A percentile compares a stretch with the other conserved stretches of the same genome.
Evolutionary conservation across 2,329 filamentous ascomycete species (phyloP).

Genomic region (Chrysoporthe deuterocubensis): DNA sequence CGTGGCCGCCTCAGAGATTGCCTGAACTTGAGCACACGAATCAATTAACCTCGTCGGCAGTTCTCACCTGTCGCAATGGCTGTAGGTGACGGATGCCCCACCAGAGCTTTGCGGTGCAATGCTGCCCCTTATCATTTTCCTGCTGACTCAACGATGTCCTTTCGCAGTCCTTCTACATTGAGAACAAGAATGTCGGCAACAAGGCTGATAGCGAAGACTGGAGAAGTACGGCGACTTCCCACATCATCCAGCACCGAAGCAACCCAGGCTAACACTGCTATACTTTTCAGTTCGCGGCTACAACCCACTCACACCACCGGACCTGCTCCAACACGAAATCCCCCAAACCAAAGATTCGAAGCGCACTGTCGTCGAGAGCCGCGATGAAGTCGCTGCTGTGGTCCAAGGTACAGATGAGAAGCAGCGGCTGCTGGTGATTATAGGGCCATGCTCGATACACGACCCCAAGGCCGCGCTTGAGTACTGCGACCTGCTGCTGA

Average conservation of each 20-base stretch:
- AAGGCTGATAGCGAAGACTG: slow-evolving; percentile 76
- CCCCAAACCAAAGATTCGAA: slow-evolving; percentile 61
- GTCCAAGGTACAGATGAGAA: slow-evolving; percentile 64
- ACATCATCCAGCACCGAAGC: slow-evolving; percentile 10
- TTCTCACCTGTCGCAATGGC: slow-evolving; percentile 35
- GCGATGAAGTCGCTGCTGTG: slow-evolving; percentile 68
- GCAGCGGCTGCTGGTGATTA: slow-evolving; percentile 69
- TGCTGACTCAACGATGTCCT: slow-evolving; percentile 34
- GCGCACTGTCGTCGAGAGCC: slow-evolving; percentile 63
- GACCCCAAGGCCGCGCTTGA: slow-evolving; percentile 88
- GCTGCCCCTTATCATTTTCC: slow-evolving; percentile 3
- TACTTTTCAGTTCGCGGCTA: slow-evolving; percentile 73
- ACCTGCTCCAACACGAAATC: slow-evolving; percentile 95
- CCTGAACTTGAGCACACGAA: background rate
- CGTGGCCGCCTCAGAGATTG: slow-evolving; percentile 5
- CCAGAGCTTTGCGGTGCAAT: slow-evolving; percentile 8
- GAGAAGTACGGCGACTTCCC: slow-evolving; percentile 65
- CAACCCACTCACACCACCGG: slow-evolving; percentile 90
- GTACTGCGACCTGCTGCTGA: slow-evolving; percentile 84
- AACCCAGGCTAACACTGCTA: slow-evolving; percentile 33
- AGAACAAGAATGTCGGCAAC: slow-evolving; percentile 80
- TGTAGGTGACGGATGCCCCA: slow-evolving; percentile 35
- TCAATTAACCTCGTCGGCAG: background rate
- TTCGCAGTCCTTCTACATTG: slow-evolving; percentile 68
- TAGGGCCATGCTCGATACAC: slow-evolving; percentile 97